Evolutionary conservation across 2,329 filamentous ascomycete species (phyloP).

Genomic region (Juglanconis sp.): DNA sequence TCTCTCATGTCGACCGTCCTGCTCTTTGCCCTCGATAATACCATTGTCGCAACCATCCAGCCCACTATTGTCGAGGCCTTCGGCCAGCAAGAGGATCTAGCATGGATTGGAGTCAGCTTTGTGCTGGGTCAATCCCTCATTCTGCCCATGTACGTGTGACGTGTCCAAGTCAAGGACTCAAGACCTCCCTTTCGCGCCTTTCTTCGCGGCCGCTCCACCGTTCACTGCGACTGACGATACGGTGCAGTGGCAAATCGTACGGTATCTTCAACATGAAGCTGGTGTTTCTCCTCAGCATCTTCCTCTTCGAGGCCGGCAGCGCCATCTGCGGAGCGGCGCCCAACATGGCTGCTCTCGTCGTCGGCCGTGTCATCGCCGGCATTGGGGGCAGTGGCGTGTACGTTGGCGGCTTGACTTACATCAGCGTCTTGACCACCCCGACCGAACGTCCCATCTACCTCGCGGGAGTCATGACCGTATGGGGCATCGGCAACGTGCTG

Average conservation of each 20-base stretch:
- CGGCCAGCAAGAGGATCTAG: background rate
- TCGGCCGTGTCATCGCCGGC: slow-evolving; percentile 41
- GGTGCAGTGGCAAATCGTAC: background rate
- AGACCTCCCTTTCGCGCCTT: too few relatives aligned
- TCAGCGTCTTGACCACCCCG: slow-evolving; percentile 23
- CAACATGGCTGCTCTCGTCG: slow-evolving; percentile 40
- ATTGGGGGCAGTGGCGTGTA: slow-evolving; percentile 40
- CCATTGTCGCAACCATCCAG: slow-evolving; percentile 9
- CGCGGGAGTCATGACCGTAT: slow-evolving; percentile 23
- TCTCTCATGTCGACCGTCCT: slow-evolving; percentile 2
- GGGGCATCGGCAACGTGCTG: slow-evolving; percentile 39
- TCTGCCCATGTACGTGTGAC: background rate
- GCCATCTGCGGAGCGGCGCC: slow-evolving; percentile 38
- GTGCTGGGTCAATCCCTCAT: background rate
- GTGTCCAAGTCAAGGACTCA: background rate
- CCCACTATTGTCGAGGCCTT: slow-evolving; percentile 1
- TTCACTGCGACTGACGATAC: too few relatives aligned
- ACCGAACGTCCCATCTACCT: slow-evolving; percentile 26
- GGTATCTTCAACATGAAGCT: slow-evolving; percentile 3
- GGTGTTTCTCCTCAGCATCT: background rate
- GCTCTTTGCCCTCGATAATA: slow-evolving; percentile 10
- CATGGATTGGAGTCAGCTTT: slow-evolving; percentile 12
- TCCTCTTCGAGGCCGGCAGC: slow-evolving; percentile 20
- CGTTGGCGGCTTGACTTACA: slow-evolving; percentile 25
- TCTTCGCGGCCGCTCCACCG: too few relatives aligned